Conservation (phyloP, 768 basidiomycete species). For the Saitozyma sp. region DNA sequence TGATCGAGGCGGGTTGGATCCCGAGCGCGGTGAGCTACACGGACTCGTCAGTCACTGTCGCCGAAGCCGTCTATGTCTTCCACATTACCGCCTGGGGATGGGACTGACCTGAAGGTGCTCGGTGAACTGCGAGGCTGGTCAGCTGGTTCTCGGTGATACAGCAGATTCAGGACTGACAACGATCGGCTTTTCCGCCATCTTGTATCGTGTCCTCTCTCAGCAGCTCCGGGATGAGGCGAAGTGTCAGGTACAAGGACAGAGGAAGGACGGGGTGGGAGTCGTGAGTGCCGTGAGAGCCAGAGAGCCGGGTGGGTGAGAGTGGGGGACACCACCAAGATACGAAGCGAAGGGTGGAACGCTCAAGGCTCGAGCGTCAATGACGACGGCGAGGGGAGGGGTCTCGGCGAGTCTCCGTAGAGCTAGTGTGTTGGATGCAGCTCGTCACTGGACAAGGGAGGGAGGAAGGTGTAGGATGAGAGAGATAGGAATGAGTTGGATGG, state of each 20-base stretch:
- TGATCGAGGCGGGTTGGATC: slow-evolving; percentile 93
- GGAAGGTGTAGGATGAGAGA: too few relatives aligned
- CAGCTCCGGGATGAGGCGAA: too few relatives aligned
- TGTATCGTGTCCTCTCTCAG: not conserved
- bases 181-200: slow-evolving; percentile 53
- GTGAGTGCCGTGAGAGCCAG: not conserved
- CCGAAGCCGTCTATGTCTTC: slow-evolving; percentile 56
- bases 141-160: not conserved
- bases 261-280: not conserved
- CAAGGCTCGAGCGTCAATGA: too few relatives aligned
- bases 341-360: too few relatives aligned
- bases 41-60: slow-evolving; percentile 62
- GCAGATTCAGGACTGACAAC: slow-evolving; percentile 29
- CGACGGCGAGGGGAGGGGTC: too few relatives aligned
- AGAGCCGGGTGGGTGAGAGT: too few relatives aligned
- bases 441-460: too few relatives aligned
- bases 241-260: too few relatives aligned
- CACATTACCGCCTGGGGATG: not conserved
- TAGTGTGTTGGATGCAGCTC: too few relatives aligned
- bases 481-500: too few relatives aligned
- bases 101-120: slow-evolving; percentile 54
- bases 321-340: too few relatives aligned
- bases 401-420: too few relatives aligned
- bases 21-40: slow-evolving; percentile 90
- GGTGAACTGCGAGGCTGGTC: slow-evolving; percentile 44